Conservation (phyloP, 371 early-diverging fungal genomes). For the Mycotypha africana region DNA sequence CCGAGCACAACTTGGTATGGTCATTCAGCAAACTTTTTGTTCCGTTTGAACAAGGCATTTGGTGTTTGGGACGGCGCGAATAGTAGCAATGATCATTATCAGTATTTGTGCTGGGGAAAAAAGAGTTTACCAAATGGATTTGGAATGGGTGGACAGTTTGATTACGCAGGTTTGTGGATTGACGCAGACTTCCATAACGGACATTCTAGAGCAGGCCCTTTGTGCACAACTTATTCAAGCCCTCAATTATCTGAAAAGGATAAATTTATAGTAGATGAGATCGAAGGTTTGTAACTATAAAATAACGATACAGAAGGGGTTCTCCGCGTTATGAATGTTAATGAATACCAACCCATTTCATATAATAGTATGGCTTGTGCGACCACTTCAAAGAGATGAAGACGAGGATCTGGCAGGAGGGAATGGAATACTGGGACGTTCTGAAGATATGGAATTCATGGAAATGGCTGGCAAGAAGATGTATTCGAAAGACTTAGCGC, state of each 20-base stretch:
- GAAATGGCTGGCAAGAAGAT: constrained; percentile 85
- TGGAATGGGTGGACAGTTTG: constrained; percentile 81
- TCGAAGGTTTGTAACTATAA: constrained; percentile 53
- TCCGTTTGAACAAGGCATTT: constrained; percentile 17
- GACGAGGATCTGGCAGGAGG: constrained; percentile 44
- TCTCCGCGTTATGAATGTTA: no score
- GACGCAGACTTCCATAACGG: constrained; percentile 65
- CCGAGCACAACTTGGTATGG: constrained; percentile 72
- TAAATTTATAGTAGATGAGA: constrained; percentile 60
- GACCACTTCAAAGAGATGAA: constrained; percentile 49
- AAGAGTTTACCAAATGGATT: constrained; percentile 85
- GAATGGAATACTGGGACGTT: constrained; percentile 60
- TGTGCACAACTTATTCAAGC: constrained; percentile 65
- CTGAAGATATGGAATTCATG: constrained; percentile 74
- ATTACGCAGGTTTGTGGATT: constrained; percentile 81
- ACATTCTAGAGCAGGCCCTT: constrained; percentile 65
- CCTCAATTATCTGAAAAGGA: constrained; percentile 52
- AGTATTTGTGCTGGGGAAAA: constrained; percentile 78
- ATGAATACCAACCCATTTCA: no score
- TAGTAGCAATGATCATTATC: constrained; percentile 67
- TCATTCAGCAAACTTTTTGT: constrained; percentile 58
- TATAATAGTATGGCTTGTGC: constrained; percentile 63
- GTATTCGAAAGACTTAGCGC: constrained; percentile 68
- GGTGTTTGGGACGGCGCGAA: constrained; percentile 21
- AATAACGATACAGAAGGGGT: no score